Base-by-base conservation (phyloP, 2,329 filamentous ascomycete species). In the Emergomyces pasteurianus region DNA sequence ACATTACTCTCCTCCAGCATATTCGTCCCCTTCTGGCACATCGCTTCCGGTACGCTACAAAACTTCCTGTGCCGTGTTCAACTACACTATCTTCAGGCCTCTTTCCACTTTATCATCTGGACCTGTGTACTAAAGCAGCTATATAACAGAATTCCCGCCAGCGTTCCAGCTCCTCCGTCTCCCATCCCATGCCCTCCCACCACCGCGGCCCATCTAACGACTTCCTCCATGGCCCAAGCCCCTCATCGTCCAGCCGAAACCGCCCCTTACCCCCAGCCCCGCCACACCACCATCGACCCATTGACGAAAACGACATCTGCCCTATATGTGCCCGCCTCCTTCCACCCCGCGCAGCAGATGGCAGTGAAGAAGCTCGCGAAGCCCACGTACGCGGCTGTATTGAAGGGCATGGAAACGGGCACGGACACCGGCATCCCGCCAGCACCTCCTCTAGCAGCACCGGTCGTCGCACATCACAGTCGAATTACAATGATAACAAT, bases 311-410 rank as follows among this genome's bases (percentile, higher is more conserved):
- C 50, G 78, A 79, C 63, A 68, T 78, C 38, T 80, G 78, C 65
- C 78, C 78, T 4, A 72, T 80, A 23, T 80, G 78, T 61, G 73
- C 75, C 55, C 68, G 64, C 6, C 64, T 63, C 23, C 72, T 80
- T 36, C 77, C 76, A 5, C 68, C 73, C 12, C 66, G 75, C 23
- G 73, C 69, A 9, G 63, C 67, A 2, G 68, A 74, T 57, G 72
- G 75, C 26, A 73, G 71, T 21, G 73, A 78, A 61, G 71, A 71
- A 43, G 68, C 67, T 3, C 75, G 77, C 5, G 78, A 80, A 67
- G 71, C 69, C 3, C 78, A 80, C 62, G 73, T 79, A 18, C 73
- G 76, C 6, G 68, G 68, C 6, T 80, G 78, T 63, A 79, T 78
- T 42, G 72, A 73, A n/a, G 69, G 65, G 54, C 71, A 72, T 54